phyloP scores from a whole-genome alignment of 371 early-diverging fungal genomes.

The Circinella minor region DNA sequence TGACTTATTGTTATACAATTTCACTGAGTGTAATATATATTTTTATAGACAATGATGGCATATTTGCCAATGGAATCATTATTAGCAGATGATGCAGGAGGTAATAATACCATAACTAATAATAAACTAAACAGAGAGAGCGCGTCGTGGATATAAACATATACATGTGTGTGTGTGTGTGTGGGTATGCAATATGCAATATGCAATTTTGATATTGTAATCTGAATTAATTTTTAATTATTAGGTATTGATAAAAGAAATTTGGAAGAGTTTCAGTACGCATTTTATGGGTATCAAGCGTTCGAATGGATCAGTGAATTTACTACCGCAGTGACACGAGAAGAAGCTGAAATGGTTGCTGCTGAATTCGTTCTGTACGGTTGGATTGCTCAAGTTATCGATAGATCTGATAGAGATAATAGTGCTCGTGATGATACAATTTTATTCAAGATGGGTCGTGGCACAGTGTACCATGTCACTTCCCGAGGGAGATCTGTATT shows the following conservation, averaged over 20 bases:
- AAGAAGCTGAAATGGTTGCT: constrained; percentile 63
- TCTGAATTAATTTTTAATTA: too few species aligned
- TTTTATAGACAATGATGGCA: constrained; percentile 52
- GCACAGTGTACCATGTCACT: constrained; percentile 65
- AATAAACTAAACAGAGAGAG: neutral
- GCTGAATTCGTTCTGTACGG: constrained; percentile 59
- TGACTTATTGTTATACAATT: neutral
- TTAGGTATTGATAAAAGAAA: constrained; percentile 27
- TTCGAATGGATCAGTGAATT: constrained; percentile 69
- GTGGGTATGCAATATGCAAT: too few species aligned
- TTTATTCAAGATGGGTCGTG: constrained; percentile 48
- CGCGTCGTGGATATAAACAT: too few species aligned
- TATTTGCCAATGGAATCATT: constrained; percentile 42
- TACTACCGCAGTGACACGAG: constrained; percentile 59
- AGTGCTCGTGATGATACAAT: constrained; percentile 28
- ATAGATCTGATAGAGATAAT: constrained; percentile 43
- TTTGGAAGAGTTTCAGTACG: constrained; percentile 28
- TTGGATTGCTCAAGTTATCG: constrained; percentile 59
- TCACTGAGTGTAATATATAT: too few species aligned
- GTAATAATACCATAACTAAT: neutral
- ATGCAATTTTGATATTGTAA: too few species aligned
- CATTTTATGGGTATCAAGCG: constrained; percentile 45
- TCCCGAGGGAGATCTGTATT: constrained; percentile 54
- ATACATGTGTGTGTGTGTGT: too few species aligned
- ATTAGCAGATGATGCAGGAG: constrained; percentile 51